Evolutionary conservation across 768 basidiomycete genomes (phyloP).

Genomic region (Tricholoma hemisulphureum): DNA sequence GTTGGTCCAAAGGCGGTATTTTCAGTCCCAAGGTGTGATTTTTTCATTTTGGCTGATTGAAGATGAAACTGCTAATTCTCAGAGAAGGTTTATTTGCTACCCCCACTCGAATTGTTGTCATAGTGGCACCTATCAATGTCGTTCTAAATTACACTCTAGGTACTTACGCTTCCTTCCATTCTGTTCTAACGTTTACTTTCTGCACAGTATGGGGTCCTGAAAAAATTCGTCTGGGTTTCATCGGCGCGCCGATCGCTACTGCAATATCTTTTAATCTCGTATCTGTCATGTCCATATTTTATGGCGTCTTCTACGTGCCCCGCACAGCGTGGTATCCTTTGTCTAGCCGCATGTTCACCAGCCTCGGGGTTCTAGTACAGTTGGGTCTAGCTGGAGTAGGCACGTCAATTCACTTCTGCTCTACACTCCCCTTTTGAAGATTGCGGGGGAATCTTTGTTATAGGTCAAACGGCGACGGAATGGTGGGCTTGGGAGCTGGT

Average conservation of each 20-base stretch:
- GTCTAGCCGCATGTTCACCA: conserved; percentile 59
- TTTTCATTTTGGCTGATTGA: not conserved
- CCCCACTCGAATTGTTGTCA: conserved; percentile 78
- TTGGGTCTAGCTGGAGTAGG: conserved; percentile 84
- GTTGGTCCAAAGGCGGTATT: conserved; percentile 51
- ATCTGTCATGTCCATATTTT: conserved; percentile 55
- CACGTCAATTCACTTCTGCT: conserved; percentile 20
- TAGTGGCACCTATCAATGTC: conserved; percentile 85
- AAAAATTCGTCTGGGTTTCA: conserved; percentile 78
- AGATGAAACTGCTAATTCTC: conserved; percentile 1
- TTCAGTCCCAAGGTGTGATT: conserved; percentile 73
- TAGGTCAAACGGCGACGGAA: conserved; percentile 80
- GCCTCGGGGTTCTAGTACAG: conserved; percentile 64
- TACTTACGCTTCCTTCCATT: conserved; percentile 25
- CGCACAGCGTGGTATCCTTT: conserved; percentile 83
- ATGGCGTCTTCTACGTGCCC: conserved; percentile 62
- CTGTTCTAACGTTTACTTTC: not conserved
- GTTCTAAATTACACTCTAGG: conserved; percentile 84
- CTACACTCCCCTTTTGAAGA: not conserved
- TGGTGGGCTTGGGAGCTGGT: conserved; percentile 98
- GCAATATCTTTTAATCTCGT: conserved; percentile 89
- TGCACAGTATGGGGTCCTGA: conserved; percentile 76
- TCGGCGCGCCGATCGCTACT: conserved; percentile 90
- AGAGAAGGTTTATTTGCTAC: conserved; percentile 69
- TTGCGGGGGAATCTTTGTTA: not conserved